Conservation (phyloP, 2,329 filamentous ascomycete genomes). For the Curvularia verruculosa region DNA sequence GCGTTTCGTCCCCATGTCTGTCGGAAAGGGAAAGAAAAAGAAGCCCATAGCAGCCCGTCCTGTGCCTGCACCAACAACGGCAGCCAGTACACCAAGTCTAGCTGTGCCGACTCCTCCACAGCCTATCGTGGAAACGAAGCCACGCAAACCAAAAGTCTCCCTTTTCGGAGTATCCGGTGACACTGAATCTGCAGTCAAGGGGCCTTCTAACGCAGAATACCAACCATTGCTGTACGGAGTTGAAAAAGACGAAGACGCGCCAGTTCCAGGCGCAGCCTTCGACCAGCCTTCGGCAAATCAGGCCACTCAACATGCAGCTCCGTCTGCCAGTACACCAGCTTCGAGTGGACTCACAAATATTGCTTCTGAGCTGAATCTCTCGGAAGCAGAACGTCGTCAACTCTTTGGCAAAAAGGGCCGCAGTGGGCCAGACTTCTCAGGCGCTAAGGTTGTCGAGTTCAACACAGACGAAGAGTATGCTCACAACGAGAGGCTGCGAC, state of each 20-base stretch:
- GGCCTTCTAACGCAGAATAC: slow-evolving; percentile 38
- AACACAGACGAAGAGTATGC: slow-evolving; percentile 87
- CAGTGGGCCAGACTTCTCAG: slow-evolving; percentile 54
- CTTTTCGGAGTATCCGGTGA: slow-evolving; percentile 69
- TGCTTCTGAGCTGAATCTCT: slow-evolving; percentile 79
- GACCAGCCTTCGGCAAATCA: slow-evolving; percentile 6
- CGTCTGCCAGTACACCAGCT: slow-evolving; percentile 18
- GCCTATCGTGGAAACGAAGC: slow-evolving; percentile 27
- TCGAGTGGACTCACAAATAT: slow-evolving; percentile 70
- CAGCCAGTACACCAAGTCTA: slow-evolving; percentile 4
- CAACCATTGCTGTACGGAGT: slow-evolving; percentile 47
- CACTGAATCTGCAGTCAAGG: slow-evolving; percentile 38
- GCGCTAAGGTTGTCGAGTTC: slow-evolving; percentile 78
- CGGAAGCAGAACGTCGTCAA: slow-evolving; percentile 76
- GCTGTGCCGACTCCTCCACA: slow-evolving; percentile 10
- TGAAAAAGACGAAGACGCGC: slow-evolving; percentile 26
- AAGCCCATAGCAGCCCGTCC: slow-evolving; percentile 23
- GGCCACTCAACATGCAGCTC: slow-evolving; percentile 17
- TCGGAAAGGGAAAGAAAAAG: slow-evolving; percentile 70
- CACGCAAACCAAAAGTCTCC: slow-evolving; percentile 66
- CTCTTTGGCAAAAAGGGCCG: slow-evolving; percentile 75
- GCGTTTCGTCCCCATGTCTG: slow-evolving; percentile 85
- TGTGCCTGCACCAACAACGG: slow-evolving; percentile 4
- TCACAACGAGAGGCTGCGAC: slow-evolving; percentile 78
- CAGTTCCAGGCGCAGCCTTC: slow-evolving; percentile 23